These are phyloP conservation scores for Fusarium papillatum DNA, from an alignment of 2,329 filamentous ascomycete genomes.

Conservation along the genomic window DNA sequence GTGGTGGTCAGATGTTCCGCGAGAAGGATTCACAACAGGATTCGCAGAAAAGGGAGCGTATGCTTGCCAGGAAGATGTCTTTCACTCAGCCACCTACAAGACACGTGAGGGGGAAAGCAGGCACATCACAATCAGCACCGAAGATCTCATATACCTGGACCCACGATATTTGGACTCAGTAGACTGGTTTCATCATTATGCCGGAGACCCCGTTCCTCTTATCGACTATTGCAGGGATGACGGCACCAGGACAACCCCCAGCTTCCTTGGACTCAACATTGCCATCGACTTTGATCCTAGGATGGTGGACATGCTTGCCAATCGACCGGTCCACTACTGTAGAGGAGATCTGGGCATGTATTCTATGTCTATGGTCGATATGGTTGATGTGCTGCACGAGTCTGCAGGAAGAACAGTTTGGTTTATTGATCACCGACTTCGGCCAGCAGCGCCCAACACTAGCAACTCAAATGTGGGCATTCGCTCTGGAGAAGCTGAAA, in stretches of 20 bases:
- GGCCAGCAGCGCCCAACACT: neutral
- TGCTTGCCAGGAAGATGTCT: neutral
- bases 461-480: neutral
- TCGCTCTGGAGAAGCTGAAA: neutral
- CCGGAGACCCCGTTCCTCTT: neutral
- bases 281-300: constrained; percentile 24
- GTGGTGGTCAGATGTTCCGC: constrained; percentile 27
- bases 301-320: neutral
- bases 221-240: neutral
- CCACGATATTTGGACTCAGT: neutral
- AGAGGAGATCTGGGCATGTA: neutral
- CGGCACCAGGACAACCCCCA: neutral
- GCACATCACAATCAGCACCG: constrained; percentile 19
- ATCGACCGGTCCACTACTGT: neutral
- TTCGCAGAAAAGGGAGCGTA: neutral
- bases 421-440: constrained; percentile 20
- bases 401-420: constrained; percentile 6
- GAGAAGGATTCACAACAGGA: neutral
- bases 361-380: neutral
- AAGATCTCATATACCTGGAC: constrained; percentile 21
- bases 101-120: neutral
- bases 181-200: constrained; percentile 5
- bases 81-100: constrained; percentile 23
- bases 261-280: constrained; percentile 24
- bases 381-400: constrained; percentile 1